Evolutionary conservation across 2,329 filamentous ascomycete species (phyloP).

Genomic region (Diaporthe humulicola): DNA sequence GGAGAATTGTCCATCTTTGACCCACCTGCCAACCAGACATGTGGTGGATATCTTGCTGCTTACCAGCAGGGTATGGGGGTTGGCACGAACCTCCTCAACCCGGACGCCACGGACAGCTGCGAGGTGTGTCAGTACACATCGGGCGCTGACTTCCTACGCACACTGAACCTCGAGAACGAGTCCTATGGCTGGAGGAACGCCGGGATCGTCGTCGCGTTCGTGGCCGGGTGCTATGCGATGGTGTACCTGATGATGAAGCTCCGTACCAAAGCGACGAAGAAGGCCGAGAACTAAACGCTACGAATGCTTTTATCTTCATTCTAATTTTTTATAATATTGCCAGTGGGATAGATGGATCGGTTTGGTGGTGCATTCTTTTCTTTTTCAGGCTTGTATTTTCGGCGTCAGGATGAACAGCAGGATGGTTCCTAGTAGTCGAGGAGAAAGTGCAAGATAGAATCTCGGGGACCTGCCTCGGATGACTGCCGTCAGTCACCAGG

Average conservation of each 20-base stretch:
- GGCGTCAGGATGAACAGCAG: too few relatives aligned
- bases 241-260: constrained; percentile 64
- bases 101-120: constrained; percentile 67
- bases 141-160: constrained; percentile 71
- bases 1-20: constrained; percentile 66
- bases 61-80: constrained; percentile 64
- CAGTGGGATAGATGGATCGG: not conserved
- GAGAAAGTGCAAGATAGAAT: too few relatives aligned
- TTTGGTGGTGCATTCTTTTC: too few relatives aligned
- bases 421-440: too few relatives aligned
- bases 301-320: not conserved
- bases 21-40: constrained; percentile 66
- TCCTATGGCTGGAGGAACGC: constrained; percentile 77
- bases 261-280: constrained; percentile 61
- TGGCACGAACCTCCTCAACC: constrained; percentile 69
- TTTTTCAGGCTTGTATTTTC: too few relatives aligned
- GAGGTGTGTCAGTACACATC: constrained; percentile 70
- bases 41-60: constrained; percentile 65
- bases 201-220: constrained; percentile 69
- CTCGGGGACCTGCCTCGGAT: too few relatives aligned
- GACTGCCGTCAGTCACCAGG: too few relatives aligned
- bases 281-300: not conserved
- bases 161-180: constrained; percentile 71
- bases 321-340: not conserved
- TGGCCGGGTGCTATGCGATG: constrained; percentile 52